Percentiles rank a stretch among this genome's conserved stretches.
These are phyloP conservation scores for Citrullus colocynthis DNA, from an alignment of 306 rosid genomes.

Conservation along the genomic window DNA sequence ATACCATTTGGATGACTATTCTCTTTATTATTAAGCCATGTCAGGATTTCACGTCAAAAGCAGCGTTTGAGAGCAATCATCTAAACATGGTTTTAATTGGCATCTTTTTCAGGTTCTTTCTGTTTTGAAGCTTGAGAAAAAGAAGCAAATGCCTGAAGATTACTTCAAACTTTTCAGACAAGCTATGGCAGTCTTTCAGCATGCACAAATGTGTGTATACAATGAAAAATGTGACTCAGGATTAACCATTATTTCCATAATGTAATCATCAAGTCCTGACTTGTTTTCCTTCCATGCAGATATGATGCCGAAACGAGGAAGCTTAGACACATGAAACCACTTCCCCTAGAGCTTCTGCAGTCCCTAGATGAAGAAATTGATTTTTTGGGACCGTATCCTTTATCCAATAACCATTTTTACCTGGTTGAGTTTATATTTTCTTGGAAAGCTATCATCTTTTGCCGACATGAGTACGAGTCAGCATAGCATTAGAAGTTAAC, in stretches of 20 bases:
- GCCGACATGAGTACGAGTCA: not conserved
- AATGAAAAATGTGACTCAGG: not conserved
- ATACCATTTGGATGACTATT: not conserved
- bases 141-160: constrained; percentile 60
- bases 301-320: constrained; percentile 48
- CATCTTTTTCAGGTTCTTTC: constrained; percentile 49
- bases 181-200: constrained; percentile 75
- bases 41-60: not conserved
- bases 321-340: constrained; percentile 65
- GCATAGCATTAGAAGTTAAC: not conserved
- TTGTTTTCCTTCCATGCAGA: constrained; percentile 31
- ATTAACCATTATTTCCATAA: not conserved
- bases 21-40: not conserved
- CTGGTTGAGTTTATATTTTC: not conserved
- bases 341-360: constrained; percentile 37
- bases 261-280: not conserved
- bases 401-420: not conserved
- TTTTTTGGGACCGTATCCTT: constrained; percentile 96
- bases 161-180: constrained; percentile 58
- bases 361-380: constrained; percentile 47
- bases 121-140: constrained; percentile 60
- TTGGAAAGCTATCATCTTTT: not conserved
- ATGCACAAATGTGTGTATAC: constrained; percentile 60
- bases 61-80: not conserved
- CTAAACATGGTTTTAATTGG: not conserved